Percentiles rank a stretch among this genome's conserved stretches.
These are phyloP conservation scores for Paraphysoderma sedebokerense DNA, from an alignment of 371 early-diverging fungal species.

Conservation along the genomic window DNA sequence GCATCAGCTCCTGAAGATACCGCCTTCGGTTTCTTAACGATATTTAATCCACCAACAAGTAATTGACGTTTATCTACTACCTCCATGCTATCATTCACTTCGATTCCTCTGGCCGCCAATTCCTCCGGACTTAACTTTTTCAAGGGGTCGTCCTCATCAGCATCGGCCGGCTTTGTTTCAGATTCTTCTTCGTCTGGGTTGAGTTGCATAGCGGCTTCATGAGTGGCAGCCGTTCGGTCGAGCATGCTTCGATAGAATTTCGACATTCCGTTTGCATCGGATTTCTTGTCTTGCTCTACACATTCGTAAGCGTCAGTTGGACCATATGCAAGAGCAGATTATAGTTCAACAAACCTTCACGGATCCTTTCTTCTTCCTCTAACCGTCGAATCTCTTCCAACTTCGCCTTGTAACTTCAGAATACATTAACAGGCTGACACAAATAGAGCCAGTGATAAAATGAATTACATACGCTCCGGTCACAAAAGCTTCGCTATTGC, in stretches of 20 bases:
- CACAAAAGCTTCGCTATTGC: conserved; percentile 70
- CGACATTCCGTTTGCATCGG: conserved; percentile 3
- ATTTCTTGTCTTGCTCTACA: neutral
- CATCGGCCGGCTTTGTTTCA: conserved; percentile 6
- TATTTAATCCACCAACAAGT: conserved; percentile 58
- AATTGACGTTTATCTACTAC: conserved; percentile 65
- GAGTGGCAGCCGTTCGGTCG: conserved; percentile 19
- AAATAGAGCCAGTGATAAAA: no score
- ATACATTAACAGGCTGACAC: no score
- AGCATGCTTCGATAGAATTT: conserved; percentile 23
- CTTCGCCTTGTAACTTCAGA: conserved; percentile 45
- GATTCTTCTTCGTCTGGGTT: neutral
- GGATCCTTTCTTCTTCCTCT: conserved; percentile 60
- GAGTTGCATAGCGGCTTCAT: conserved; percentile 4
- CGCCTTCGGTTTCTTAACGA: conserved; percentile 14
- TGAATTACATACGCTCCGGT: conserved; percentile 46
- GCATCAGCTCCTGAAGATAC: conserved; percentile 3
- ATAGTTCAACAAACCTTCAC: conserved; percentile 20
- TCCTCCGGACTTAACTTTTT: conserved; percentile 13
- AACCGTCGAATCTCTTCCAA: conserved; percentile 56
- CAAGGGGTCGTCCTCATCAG: conserved; percentile 11
- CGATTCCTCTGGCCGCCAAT: conserved; percentile 28
- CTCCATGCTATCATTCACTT: conserved; percentile 51
- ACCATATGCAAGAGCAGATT: no score
- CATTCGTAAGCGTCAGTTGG: no score